phyloP scores from a whole-genome alignment of 2,329 filamentous ascomycete species.

The Drechslera avenae region DNA sequence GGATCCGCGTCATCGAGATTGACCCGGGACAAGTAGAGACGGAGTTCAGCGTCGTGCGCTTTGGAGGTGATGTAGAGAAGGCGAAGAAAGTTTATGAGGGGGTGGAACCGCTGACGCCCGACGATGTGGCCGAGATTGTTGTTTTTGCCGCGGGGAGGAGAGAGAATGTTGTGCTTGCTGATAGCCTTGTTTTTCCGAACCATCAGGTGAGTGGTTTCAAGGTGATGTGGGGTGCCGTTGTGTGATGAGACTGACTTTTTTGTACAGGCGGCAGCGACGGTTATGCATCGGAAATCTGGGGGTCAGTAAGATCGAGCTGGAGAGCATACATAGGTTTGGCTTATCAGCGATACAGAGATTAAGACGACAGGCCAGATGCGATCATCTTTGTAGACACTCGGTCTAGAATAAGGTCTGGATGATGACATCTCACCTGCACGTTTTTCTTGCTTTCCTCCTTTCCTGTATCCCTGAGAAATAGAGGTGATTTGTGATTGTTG shows the following conservation, averaged over 20 bases:
- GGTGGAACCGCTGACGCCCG: conserved; percentile 76
- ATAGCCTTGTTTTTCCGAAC: conserved; percentile 84
- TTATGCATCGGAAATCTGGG: conserved; percentile 43
- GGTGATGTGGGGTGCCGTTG: too few species aligned
- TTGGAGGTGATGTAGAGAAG: conserved; percentile 86
- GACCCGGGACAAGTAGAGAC: conserved; percentile 95
- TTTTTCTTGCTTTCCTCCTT: too few species aligned
- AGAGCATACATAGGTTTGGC: conserved; percentile 3
- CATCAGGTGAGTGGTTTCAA: conserved; percentile 70
- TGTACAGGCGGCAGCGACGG: conserved; percentile 42
- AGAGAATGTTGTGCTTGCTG: conserved; percentile 90
- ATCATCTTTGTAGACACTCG: neutral
- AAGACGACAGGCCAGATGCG: neutral
- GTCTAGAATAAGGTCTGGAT: too few species aligned
- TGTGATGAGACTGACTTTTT: too few species aligned
- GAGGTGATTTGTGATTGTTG: too few species aligned
- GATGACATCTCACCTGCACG: too few species aligned
- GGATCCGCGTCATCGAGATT: conserved; percentile 83
- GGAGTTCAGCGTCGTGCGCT: conserved; percentile 87
- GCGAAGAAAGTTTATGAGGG: conserved; percentile 85
- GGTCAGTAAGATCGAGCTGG: conserved; percentile 16
- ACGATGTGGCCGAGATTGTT: conserved; percentile 88
- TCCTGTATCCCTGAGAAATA: too few species aligned
- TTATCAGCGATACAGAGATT: neutral
- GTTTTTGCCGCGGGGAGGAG: conserved; percentile 83